phyloP scores from a whole-genome alignment of 164 flowering plant species.

The Pachysandra terminalis region DNA sequence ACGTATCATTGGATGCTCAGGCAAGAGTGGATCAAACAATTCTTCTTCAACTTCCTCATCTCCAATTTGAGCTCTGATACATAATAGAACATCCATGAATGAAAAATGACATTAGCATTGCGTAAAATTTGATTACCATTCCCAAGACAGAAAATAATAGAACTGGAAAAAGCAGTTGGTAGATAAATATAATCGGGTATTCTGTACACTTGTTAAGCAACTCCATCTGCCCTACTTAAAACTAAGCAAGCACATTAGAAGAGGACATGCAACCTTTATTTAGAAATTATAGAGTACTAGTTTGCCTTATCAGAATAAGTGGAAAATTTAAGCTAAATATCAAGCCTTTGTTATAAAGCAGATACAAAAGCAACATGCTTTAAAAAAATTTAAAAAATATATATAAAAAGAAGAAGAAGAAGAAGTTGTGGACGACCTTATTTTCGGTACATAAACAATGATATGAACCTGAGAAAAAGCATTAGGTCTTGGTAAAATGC shows the following conservation, averaged over 20 bases:
- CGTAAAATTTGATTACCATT: too few relatives aligned
- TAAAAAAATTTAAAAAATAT: too few relatives aligned
- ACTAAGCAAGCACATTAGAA: background rate
- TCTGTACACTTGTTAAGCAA: background rate
- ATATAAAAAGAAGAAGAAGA: too few relatives aligned
- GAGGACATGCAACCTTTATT: background rate
- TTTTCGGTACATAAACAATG: background rate
- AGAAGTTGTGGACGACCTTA: background rate
- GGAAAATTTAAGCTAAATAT: too few relatives aligned
- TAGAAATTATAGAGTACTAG: too few relatives aligned
- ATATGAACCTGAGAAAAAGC: background rate
- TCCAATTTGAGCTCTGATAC: conserved; percentile 30
- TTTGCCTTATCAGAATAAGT: too few relatives aligned
- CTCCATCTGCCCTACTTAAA: background rate
- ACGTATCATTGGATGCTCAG: conserved; percentile 23
- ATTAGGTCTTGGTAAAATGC: background rate
- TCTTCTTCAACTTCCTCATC: conserved; percentile 29
- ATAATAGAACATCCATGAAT: conserved; percentile 11
- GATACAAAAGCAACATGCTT: too few relatives aligned
- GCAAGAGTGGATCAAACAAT: conserved; percentile 5
- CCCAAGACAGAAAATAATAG: background rate
- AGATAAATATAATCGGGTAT: background rate
- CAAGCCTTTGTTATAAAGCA: background rate
- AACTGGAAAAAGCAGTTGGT: background rate
- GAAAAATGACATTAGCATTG: background rate